Percentiles rank a stretch among this genome's conserved stretches.
phyloP scores from a whole-genome alignment of 2,329 filamentous ascomycete species.

The Chalaropsis ovoidea region DNA sequence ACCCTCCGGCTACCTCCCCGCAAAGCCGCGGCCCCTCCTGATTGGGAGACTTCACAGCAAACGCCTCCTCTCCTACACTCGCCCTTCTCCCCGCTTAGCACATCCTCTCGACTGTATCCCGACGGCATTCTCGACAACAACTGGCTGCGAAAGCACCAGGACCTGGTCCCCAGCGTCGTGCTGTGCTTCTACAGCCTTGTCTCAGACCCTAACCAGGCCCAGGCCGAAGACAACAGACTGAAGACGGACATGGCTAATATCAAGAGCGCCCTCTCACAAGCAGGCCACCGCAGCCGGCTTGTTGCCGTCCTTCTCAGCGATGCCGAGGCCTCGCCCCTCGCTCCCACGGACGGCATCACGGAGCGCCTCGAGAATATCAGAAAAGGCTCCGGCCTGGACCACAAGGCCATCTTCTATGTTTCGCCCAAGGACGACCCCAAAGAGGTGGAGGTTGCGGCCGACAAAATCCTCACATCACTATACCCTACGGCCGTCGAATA shows the following conservation, averaged over 20 bases:
- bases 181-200: conserved; percentile 72
- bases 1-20: conserved; percentile 49
- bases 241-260: conserved; percentile 77
- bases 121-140: conserved; percentile 73
- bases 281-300: conserved; percentile 67
- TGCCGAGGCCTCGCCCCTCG: conserved; percentile 38
- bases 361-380: conserved; percentile 71
- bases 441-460: conserved; percentile 64
- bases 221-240: conserved; percentile 73
- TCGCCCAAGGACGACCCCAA: conserved; percentile 60
- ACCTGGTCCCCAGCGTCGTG: conserved; percentile 68
- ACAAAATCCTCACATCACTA: conserved; percentile 60
- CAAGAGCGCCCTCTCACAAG: conserved; percentile 55
- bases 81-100: conserved; percentile 80
- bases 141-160: conserved; percentile 86
- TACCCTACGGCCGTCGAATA: conserved; percentile 75
- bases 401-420: conserved; percentile 77
- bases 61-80: conserved; percentile 62
- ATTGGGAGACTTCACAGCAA: conserved; percentile 38
- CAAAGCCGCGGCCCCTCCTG: conserved; percentile 44
- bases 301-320: conserved; percentile 70
- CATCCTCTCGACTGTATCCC: conserved; percentile 71
- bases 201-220: conserved; percentile 61
- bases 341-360: conserved; percentile 47
- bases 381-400: conserved; percentile 66